Evolutionary conservation across 139 green algal species (phyloP), one percentile per base, ranked within the genome.

Genomic region (Chlorella ohadii): DNA sequence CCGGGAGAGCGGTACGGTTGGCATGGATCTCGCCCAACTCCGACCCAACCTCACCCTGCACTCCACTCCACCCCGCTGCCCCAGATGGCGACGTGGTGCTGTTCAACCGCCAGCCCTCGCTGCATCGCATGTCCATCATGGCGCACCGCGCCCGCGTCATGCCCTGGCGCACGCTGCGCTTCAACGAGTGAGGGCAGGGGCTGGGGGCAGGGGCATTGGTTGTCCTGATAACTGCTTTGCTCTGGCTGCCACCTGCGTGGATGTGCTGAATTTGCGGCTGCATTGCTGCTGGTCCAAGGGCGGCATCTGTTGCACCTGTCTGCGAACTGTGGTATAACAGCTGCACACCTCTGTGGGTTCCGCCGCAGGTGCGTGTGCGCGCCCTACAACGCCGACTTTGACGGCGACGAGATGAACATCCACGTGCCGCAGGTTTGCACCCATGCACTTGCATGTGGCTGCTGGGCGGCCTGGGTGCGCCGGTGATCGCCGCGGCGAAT

Each of bases 351-450:
- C n/a, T n/a, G n/a, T n/a, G n/a, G n/a, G n/a, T n/a, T n/a, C n/a
- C n/a, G n/a, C n/a, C 51, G 51, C 51, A 59, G 51, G 51, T 59
- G 76, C 59, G 76, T 82, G 57, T 99, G 97, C 94, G 92, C 89
- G 34, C 97, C 97, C 38, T 99, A 99, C 94, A 99, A 99, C 86
- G 97, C 97, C 15, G 97, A 99, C 88, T 99, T 99, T 90, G 97
- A 99, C 88, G 97, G 97, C 17, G 97, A 99, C 81, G 97, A 99
- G 90, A 99, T 99, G 97, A 99, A 99, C 89, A 87, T 99, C 86
- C 97, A 99, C 86, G 92, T 98, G 81, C 97, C 97, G 34, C 94
- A 96, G 86, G 90, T 92, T 66, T 12, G 64, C 41, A 6, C 61
- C 55, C 19, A 6, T 64, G 41, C 44, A 23, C 22, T 20, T 36